phyloP scores from a whole-genome alignment of 2,329 filamentous ascomycete species.

The Claviceps maximensis region DNA sequence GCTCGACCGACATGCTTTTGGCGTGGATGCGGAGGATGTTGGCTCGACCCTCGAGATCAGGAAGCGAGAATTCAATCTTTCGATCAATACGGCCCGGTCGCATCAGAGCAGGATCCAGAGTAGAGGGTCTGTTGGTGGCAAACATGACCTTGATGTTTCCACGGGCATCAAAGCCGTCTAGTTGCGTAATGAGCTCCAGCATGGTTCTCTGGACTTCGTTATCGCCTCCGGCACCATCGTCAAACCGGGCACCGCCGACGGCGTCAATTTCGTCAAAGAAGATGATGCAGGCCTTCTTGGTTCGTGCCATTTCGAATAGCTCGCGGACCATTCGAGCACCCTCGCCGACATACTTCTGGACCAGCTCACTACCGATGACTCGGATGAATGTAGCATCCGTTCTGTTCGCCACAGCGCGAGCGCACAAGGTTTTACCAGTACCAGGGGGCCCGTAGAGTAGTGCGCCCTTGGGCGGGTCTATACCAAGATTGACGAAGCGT shows the following conservation, averaged over 20 bases:
- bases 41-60: constrained; percentile 90
- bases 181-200: constrained; percentile 92
- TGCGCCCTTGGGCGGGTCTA: constrained; percentile 95
- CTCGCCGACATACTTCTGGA: constrained; percentile 98
- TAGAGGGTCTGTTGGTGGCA: constrained; percentile 91
- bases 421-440: constrained; percentile 98
- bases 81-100: constrained; percentile 92
- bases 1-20: constrained; percentile 98
- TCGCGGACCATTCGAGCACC: constrained; percentile 97
- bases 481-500: constrained; percentile 95
- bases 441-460: constrained; percentile 92
- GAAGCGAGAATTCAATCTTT: constrained; percentile 97
- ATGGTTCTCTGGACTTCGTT: constrained; percentile 98
- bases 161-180: constrained; percentile 90
- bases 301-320: constrained; percentile 97
- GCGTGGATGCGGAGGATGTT: constrained; percentile 98
- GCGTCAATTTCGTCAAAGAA: constrained; percentile 95
- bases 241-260: constrained; percentile 88
- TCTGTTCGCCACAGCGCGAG: constrained; percentile 90
- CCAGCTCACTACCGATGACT: constrained; percentile 93
- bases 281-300: constrained; percentile 99
- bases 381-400: constrained; percentile 98
- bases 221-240: constrained; percentile 90
- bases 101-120: constrained; percentile 93
- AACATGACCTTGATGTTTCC: constrained; percentile 99